Percentiles rank a stretch among this genome's conserved stretches.
Conservation (phyloP, 257 asterid species). For the Solanum etuberosum region DNA sequence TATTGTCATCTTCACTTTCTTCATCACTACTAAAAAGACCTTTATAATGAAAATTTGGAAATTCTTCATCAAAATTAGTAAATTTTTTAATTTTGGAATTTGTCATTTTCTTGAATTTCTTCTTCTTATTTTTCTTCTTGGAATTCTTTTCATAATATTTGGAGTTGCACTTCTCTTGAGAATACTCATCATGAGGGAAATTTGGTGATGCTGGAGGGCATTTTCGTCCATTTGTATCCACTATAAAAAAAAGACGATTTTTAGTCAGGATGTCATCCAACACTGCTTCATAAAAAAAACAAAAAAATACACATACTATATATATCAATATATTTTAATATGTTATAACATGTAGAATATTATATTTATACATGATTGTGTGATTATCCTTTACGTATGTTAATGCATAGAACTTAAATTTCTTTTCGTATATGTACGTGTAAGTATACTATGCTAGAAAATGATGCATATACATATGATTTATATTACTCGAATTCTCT, state of each 20-base stretch:
- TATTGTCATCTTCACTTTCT: background rate
- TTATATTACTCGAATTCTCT: background rate
- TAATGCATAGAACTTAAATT: background rate
- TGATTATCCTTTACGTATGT: background rate
- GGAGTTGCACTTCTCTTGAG: background rate
- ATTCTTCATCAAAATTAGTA: background rate
- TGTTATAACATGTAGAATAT: background rate
- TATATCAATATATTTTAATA: background rate
- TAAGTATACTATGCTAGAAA: background rate
- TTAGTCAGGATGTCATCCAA: background rate
- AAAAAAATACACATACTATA: background rate
- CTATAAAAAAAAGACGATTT: background rate
- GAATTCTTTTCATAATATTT: background rate
- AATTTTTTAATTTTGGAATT: background rate
- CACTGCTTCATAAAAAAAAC: background rate
- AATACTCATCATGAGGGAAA: background rate
- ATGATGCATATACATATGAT: background rate
- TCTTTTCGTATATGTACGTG: background rate
- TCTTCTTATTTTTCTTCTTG: background rate
- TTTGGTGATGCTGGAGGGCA: background rate
- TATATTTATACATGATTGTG: background rate
- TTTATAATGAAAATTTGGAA: background rate
- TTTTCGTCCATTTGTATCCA: background rate
- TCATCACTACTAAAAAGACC: slow-evolving; percentile 7
- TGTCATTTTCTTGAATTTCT: background rate